Percentiles rank a stretch among this genome's conserved stretches.
phyloP scores from a whole-genome alignment of 2,329 filamentous ascomycete species.

The Plectosphaerella sp. region DNA sequence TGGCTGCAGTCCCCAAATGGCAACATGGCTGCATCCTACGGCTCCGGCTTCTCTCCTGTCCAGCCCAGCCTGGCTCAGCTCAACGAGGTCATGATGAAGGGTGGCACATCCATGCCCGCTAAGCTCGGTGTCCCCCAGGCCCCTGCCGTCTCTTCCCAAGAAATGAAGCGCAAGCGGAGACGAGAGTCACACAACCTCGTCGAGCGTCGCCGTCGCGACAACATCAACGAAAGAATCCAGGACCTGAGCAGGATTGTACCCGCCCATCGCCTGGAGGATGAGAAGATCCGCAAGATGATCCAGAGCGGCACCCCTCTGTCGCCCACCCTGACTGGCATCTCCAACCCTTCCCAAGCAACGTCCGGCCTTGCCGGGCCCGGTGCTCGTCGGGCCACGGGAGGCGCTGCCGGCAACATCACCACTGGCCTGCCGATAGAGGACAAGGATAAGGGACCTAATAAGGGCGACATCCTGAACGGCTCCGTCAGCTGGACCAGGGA shows the following conservation, averaged over 20 bases:
- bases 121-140: slow-evolving; percentile 62
- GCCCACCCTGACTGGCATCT: slow-evolving; percentile 69
- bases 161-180: slow-evolving; percentile 87
- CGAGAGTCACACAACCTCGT: slow-evolving; percentile 96
- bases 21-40: slow-evolving; percentile 79
- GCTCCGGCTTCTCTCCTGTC: slow-evolving; percentile 84
- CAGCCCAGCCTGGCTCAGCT: slow-evolving; percentile 70
- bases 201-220: slow-evolving; percentile 89
- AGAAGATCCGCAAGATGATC: slow-evolving; percentile 93
- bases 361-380: slow-evolving; percentile 83
- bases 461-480: slow-evolving; percentile 96
- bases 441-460: slow-evolving; percentile 98
- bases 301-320: slow-evolving; percentile 88
- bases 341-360: slow-evolving; percentile 70
- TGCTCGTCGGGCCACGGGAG: slow-evolving; percentile 71
- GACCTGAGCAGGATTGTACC: slow-evolving; percentile 93
- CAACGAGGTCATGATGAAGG: slow-evolving; percentile 83
- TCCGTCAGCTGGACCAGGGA: slow-evolving; percentile 96
- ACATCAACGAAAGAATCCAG: slow-evolving; percentile 98
- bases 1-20: slow-evolving; percentile 81
- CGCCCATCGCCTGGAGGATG: slow-evolving; percentile 87
- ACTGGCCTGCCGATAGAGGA: slow-evolving; percentile 91
- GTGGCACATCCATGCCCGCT: slow-evolving; percentile 81
- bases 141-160: slow-evolving; percentile 68
- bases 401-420: slow-evolving; percentile 75